A percentile compares a stretch with the other conserved stretches of the same genome.
phyloP scores from a whole-genome alignment of 257 asterid species.

The Nicotiana knightiana region DNA sequence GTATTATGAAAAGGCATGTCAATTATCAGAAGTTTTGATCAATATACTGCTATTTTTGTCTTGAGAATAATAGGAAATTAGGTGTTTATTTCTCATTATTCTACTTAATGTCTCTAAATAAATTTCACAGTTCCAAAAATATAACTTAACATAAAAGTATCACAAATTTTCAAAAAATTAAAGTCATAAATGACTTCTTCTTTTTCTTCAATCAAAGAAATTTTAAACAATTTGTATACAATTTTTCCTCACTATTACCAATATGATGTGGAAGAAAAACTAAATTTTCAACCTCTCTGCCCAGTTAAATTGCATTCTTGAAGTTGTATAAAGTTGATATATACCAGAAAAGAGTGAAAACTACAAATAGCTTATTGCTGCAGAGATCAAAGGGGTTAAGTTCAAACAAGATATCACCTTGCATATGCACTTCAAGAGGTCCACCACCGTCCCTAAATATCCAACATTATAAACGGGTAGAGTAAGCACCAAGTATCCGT shows the following conservation, averaged over 20 bases:
- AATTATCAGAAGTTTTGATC: not conserved
- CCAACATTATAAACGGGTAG: constrained; percentile 89
- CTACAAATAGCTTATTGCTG: not conserved
- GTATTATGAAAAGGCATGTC: not conserved
- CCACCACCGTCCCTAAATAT: constrained; percentile 51
- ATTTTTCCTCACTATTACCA: not conserved
- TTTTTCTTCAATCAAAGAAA: not conserved
- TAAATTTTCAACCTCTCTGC: not conserved
- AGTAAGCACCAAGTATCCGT: constrained; percentile 64
- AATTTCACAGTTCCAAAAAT: not conserved
- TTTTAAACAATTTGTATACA: not conserved
- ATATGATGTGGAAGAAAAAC: not conserved
- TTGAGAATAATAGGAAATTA: not conserved
- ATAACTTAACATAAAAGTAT: not conserved
- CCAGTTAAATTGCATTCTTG: not conserved
- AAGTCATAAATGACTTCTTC: not conserved
- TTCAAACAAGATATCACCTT: constrained; percentile 49
- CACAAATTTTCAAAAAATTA: not conserved
- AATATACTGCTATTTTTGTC: not conserved
- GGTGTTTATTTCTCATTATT: not conserved
- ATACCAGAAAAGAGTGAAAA: constrained; percentile 1
- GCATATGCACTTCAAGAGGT: constrained; percentile 94
- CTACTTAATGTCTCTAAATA: not conserved
- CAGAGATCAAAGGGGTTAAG: not conserved
- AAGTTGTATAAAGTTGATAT: constrained; percentile 6